Base-by-base conservation (phyloP, 2,329 filamentous ascomycete genomes). In the Fusarium sp. region DNA sequence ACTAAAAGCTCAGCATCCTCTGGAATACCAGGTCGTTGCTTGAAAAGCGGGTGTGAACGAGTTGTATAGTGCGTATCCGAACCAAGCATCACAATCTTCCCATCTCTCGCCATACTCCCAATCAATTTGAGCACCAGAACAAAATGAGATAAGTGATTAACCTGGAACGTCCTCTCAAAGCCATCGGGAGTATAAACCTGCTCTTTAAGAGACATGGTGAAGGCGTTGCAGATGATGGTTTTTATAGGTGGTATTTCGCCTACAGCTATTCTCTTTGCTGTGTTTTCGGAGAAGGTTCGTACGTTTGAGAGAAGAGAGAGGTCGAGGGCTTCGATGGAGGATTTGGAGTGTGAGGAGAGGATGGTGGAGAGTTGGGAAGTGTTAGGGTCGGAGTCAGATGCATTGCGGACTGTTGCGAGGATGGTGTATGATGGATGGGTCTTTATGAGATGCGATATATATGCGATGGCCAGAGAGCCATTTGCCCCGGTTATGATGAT, bases 401-500 rank as follows among this genome's bases (percentile, higher is more conserved):
- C 72, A 60, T 81, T 75, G 12, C 80, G 78, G 11, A 83, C 81
- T 14, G 80, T 79, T 25, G 80, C 66, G 25, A 83, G 69, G 9
- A 79, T 69, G 3, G 76, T 79, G n/a, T 77, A 60, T 0, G 61
- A 44, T 18, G 76, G 76, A 31, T 75, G 63, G 21, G 56, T 33
- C 0, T 58, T 33, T 15, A 76, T 49, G 27, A 78, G 21, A 7
- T 67, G 58, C 1, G 70, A 39, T 44, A 76, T 56, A 10, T 73
- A 76, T 4, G 45, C 59, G 0, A 69, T 37, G 10, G 68, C 76
- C 0, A 73, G 61, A 18, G 82, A 84, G 45, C 82, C 81, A 60
- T 84, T 83, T 25, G 81, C 81, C 1, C 79, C 81, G 0, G 81
- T 83, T 39, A 83, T 66, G 29, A 83, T 69, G 35, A 84, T 75